Evolutionary conservation across 1,139 yeast species (phyloP), one percentile per base, ranked within the genome.

Genomic region (Geotrichum aggregatum): DNA sequence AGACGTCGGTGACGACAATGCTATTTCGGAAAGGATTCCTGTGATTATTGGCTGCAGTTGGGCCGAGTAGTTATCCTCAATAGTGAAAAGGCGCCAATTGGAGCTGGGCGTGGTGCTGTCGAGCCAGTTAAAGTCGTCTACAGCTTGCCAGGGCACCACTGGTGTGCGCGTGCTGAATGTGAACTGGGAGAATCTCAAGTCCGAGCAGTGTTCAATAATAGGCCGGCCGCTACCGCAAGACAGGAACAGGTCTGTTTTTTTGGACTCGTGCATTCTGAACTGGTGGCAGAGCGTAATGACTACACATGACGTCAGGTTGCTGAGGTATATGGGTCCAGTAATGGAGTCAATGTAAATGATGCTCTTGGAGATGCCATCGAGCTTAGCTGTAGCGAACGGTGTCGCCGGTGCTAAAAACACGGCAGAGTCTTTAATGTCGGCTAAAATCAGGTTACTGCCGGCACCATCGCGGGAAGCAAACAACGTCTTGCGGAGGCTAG

Each of bases 81-180:
- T n/a, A 2, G 35, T 3, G 5, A 41, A 33, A 13, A 1, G 44
- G 7, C 8, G 8, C 56, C 56, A 53, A 39, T 53, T 46, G 7
- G 26, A 18, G 31, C 56, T 53, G 5, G 21, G 48, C 31, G 14
- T 34, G 33, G 35, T 44, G 22, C 33, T 18, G 19, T 28, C 49
- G 7, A 53, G 46, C 56, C 56, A 53, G 47, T 53, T 53, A 22
- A 53, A 53, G 39, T 53, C 56, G 39, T 53, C 56, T 7, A 53
- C 49, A 8, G 45, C 35, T 2, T 16, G 30, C 56, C 54, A 53
- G 14, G 41, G 34, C 13, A 21, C 26, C 30, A 14, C 33, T 5
- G 26, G 19, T 19, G 14, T 41, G 26, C 4, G 13, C 28, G 34
- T n/a, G 22, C 11, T 11, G 21, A 22, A 21, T 3, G 38, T 16